Percentiles rank a stretch among this genome's conserved stretches.
Evolutionary conservation across 805 yeast species (phyloP).

Genomic region (Yueomyces sinensis): DNA sequence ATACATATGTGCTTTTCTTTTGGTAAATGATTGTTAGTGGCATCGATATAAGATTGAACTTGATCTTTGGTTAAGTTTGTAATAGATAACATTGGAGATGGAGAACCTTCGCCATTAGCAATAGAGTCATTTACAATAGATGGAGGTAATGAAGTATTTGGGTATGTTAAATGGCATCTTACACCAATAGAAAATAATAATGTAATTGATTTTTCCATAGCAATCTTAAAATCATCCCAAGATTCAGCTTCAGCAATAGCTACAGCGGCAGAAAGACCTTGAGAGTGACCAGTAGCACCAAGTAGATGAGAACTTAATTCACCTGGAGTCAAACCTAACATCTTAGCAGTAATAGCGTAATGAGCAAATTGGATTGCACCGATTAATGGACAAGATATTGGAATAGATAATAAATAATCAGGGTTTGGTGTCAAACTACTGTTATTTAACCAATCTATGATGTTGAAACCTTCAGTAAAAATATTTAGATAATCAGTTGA

Average conservation of each 20-base stretch:
- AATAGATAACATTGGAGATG: conserved; percentile 94
- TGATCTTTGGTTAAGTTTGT: conserved; percentile 75
- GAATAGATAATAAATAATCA: conserved; percentile 80
- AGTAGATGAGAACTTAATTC: conserved; percentile 54
- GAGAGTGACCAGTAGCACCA: conserved; percentile 84
- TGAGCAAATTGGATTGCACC: conserved; percentile 93
- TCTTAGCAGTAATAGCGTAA: conserved; percentile 75
- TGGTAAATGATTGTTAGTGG: conserved; percentile 90
- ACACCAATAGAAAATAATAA: conserved; percentile 88
- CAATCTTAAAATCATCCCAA: conserved; percentile 70
- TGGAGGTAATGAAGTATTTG: conserved; percentile 90
- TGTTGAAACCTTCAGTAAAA: conserved; percentile 86
- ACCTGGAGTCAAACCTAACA: conserved; percentile 82
- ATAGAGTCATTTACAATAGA: conserved; percentile 82
- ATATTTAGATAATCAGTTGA: conserved; percentile 58
- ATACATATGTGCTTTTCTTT: conserved; percentile 79
- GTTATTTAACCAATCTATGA: conserved; percentile 73
- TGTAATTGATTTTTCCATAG: conserved; percentile 67
- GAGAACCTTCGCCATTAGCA: conserved; percentile 90
- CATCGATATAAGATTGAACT: conserved; percentile 65
- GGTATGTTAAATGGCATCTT: conserved; percentile 80
- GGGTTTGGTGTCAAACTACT: conserved; percentile 82
- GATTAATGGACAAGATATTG: conserved; percentile 93
- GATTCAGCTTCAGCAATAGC: conserved; percentile 73
- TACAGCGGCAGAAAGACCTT: conserved; percentile 85